Evolutionary conservation across 306 rosid species (phyloP).

Genomic region (Senna tora): DNA sequence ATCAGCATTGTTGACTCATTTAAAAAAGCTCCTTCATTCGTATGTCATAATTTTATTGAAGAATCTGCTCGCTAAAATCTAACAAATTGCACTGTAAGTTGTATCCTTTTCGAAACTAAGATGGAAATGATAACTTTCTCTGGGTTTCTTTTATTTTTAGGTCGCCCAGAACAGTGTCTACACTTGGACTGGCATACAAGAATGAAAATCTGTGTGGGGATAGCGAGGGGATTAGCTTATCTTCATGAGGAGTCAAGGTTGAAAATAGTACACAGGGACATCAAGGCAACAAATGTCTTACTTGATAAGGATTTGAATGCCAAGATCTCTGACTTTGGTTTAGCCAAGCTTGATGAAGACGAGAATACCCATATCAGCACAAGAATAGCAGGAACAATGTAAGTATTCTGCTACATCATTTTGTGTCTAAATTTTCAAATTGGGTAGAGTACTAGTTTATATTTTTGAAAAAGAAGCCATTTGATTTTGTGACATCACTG

Average conservation of each 20-base stretch:
- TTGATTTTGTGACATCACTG: conserved; percentile 19
- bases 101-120: not conserved
- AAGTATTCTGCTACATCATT: conserved; percentile 28
- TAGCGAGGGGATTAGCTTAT: conserved; percentile 71
- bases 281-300: conserved; percentile 73
- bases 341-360: conserved; percentile 85
- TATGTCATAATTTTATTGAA: not conserved
- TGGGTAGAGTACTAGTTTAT: not conserved
- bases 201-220: conserved; percentile 67
- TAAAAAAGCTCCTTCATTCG: not conserved
- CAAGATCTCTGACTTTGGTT: conserved; percentile 87
- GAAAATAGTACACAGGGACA: conserved; percentile 86
- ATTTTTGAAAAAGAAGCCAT: not conserved
- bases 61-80: not conserved
- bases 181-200: conserved; percentile 74
- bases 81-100: not conserved
- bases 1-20: not conserved
- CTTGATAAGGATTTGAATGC: conserved; percentile 73
- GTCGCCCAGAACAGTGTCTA: conserved; percentile 44
- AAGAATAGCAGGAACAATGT: conserved; percentile 75
- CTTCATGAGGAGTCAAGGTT: conserved; percentile 81
- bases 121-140: not conserved
- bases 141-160: conserved; percentile 31
- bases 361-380: conserved; percentile 80
- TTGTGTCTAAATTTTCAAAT: not conserved